Evolutionary conservation across 2,329 filamentous ascomycete genomes (phyloP), one percentile per base, ranked within the genome.

Genomic region (Cadophora sp.): DNA sequence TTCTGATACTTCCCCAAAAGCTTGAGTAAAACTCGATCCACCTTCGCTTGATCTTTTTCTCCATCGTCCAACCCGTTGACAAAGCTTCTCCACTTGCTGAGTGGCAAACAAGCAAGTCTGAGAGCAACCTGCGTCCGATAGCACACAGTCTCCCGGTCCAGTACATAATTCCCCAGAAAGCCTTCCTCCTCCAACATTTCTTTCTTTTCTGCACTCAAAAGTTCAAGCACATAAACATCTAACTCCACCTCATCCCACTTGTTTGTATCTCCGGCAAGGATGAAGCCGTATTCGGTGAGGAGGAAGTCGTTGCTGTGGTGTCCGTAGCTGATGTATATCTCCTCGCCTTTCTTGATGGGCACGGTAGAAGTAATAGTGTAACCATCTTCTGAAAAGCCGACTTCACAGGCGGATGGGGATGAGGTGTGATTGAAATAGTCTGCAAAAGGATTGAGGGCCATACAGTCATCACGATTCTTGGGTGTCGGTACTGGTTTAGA

Each of bases 261-360:
- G 61, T 79, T 78, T 4, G 65, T 65, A 1, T 71, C 65, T 19
- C 43, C 46, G 6, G 62, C 56, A 11, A 80, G 68, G 16, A 79
- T 74, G 55, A 80, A 80, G 0, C 79, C 79, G 69, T 80, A 94
- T 78, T 93, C 91, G 0, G 87, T 85, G 2, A 94, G 83, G 22
- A 94, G 79, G 72, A 92, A 91, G 75, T 94, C 91, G 70, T 92
- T 92, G 31, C 85, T 85, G 76, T 94, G 91, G 0, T 83, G 77
- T 3, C 92, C 92, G 73, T 94, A 94, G 31, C 85, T 88, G 29
- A 92, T 87, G 68, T 85, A 87, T 0, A 94, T 80, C 79, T 94
- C 91, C 24, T 91, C 86, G 9, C 88, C 89, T 1, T 77, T 73
- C 1, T 76, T 77, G 74, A 91, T 89, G 0, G 80, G 75, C 1